phyloP scores from a whole-genome alignment of 2,329 filamentous ascomycete genomes.

The Fusarium solani-melongenae region DNA sequence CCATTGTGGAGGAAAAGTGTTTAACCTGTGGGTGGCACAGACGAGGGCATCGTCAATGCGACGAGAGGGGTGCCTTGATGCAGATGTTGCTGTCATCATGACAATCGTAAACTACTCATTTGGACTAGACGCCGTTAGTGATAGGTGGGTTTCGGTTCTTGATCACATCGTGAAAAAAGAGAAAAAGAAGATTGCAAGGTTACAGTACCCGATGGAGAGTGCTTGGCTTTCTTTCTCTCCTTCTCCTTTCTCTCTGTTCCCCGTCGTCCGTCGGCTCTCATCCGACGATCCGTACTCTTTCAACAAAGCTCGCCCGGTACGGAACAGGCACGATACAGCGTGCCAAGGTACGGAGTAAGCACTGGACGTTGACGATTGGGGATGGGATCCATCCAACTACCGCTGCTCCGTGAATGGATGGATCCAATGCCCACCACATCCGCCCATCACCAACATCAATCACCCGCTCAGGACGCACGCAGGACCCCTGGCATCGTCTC shows the following conservation, averaged over 20 bases:
- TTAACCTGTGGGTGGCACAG: slow-evolving; percentile 1
- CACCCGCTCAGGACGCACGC: slow-evolving; percentile 1
- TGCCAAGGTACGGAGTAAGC: background rate
- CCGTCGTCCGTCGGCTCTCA: background rate
- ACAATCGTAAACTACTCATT: slow-evolving; percentile 26
- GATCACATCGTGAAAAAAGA: slow-evolving; percentile 4
- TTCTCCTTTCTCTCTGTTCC: slow-evolving; percentile 1
- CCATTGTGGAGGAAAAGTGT: background rate
- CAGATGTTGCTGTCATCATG: slow-evolving; percentile 30
- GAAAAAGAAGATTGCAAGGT: slow-evolving; percentile 25
- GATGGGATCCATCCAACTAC: slow-evolving; percentile 7
- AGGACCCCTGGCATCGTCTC: slow-evolving; percentile 24
- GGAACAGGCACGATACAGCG: background rate
- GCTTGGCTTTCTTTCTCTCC: background rate
- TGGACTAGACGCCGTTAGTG: slow-evolving; percentile 31
- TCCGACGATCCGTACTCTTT: slow-evolving; percentile 8
- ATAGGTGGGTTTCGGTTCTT: slow-evolving; percentile 20
- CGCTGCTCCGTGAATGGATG: background rate
- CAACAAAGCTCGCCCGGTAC: background rate
- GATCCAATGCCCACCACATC: background rate
- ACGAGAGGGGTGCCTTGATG: background rate
- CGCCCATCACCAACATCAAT: slow-evolving; percentile 3
- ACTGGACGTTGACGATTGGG: background rate
- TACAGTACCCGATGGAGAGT: slow-evolving; percentile 9
- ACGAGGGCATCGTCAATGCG: slow-evolving; percentile 5